phyloP scores from a whole-genome alignment of 805 yeast genomes.

The Monosporozyma siamensis region DNA sequence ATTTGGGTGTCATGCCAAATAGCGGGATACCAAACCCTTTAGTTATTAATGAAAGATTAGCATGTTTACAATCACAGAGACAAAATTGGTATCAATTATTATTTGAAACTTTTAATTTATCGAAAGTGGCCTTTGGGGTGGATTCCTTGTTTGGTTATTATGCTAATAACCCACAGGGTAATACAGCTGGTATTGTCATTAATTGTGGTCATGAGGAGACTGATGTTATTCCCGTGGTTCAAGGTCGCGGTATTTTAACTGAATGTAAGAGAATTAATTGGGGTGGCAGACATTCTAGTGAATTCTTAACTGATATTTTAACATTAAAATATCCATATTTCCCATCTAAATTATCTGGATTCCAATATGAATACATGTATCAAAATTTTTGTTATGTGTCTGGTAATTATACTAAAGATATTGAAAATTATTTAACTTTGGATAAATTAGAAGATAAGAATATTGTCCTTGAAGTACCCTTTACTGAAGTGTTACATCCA shows the following conservation, averaged over 20 bases:
- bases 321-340: conserved; percentile 85
- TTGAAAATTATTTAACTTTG: conserved; percentile 46
- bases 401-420: conserved; percentile 53
- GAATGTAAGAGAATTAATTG: conserved; percentile 77
- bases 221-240: conserved; percentile 68
- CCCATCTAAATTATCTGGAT: conserved; percentile 58
- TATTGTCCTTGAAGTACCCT: conserved; percentile 74
- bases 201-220: conserved; percentile 79
- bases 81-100: conserved; percentile 67
- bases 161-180: conserved; percentile 41
- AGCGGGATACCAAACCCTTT: conserved; percentile 67
- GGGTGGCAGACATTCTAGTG: conserved; percentile 76
- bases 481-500: conserved; percentile 51
- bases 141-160: conserved; percentile 75
- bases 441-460: conserved; percentile 61
- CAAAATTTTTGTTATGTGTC: conserved; percentile 76
- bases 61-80: conserved; percentile 62
- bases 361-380: conserved; percentile 59
- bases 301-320: conserved; percentile 52
- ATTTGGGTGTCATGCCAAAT: conserved; percentile 52
- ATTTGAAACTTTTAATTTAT: conserved; percentile 74
- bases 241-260: conserved; percentile 55
- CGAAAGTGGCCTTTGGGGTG: conserved; percentile 70
- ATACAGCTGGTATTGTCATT: conserved; percentile 59
- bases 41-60: conserved; percentile 69